Evolutionary conservation across 371 early-diverging fungal genomes (phyloP).

Genomic region (Apophysomyces variabilis): DNA sequence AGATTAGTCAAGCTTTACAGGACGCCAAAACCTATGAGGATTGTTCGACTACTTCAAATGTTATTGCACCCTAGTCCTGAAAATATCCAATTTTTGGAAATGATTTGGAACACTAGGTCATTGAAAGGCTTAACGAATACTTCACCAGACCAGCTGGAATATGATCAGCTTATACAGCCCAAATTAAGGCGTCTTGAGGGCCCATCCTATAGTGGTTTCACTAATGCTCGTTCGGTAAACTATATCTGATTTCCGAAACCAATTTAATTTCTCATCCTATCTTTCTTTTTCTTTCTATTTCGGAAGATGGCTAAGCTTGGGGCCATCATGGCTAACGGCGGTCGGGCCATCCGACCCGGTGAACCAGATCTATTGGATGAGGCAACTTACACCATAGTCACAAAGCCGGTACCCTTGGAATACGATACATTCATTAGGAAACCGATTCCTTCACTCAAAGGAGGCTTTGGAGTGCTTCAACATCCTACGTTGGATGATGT

Average conservation of each 20-base stretch:
- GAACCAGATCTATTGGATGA: conserved; percentile 48
- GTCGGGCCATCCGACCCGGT: conserved; percentile 46
- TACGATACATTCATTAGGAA: conserved; percentile 8
- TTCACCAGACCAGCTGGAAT: not conserved
- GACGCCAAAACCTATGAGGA: not conserved
- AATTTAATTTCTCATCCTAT: conserved; percentile 4
- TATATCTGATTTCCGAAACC: not conserved
- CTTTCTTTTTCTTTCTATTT: not conserved
- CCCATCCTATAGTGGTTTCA: conserved; percentile 51
- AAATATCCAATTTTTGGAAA: not conserved
- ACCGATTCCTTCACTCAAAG: not conserved
- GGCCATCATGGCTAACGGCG: conserved; percentile 72
- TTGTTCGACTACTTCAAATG: not conserved
- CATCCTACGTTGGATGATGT: not conserved
- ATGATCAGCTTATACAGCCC: conserved; percentile 7
- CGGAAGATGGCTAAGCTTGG: conserved; percentile 66
- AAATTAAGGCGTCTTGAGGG: conserved; percentile 25
- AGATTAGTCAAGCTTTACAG: conserved; percentile 8
- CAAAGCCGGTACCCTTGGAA: conserved; percentile 9
- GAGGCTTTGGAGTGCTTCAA: conserved; percentile 15
- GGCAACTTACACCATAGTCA: conserved; percentile 31
- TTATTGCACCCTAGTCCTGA: not conserved
- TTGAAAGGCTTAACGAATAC: not conserved
- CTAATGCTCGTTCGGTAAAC: conserved; percentile 66
- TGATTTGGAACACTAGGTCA: not conserved